Percentiles rank a stretch among this genome's conserved stretches.
phyloP scores from a whole-genome alignment of 495 filamentous ascomycete species.

The Physcia stellaris region DNA sequence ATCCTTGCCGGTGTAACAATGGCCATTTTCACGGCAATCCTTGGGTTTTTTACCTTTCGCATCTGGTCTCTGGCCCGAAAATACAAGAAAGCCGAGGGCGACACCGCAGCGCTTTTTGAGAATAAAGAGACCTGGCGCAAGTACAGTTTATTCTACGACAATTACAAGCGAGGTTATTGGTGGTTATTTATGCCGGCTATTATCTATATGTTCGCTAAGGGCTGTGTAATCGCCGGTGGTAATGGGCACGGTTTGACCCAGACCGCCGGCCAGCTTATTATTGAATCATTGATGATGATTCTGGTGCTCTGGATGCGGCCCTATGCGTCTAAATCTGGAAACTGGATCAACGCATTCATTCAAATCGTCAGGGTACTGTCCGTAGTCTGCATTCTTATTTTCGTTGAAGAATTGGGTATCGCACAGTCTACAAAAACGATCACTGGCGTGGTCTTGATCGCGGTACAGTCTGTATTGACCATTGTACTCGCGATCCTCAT shows the following conservation, averaged over 20 bases:
- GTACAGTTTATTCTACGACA: conserved; percentile 95
- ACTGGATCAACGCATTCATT: conserved; percentile 89
- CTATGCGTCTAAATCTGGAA: conserved; percentile 70
- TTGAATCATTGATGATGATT: conserved; percentile 57
- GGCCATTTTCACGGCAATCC: conserved; percentile 58
- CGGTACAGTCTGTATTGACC: conserved; percentile 73
- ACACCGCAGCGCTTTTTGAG: conserved; percentile 61
- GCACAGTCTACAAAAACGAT: conserved; percentile 91
- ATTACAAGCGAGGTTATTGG: conserved; percentile 86
- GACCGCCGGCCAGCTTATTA: conserved; percentile 60
- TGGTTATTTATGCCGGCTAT: conserved; percentile 91
- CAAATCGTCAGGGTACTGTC: conserved; percentile 90
- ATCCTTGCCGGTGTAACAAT: conserved; percentile 72
- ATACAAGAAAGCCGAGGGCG: conserved; percentile 63
- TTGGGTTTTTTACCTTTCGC: conserved; percentile 66
- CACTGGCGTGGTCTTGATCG: conserved; percentile 79
- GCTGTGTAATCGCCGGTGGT: conserved; percentile 71
- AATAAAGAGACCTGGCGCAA: conserved; percentile 86
- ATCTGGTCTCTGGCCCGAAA: conserved; percentile 66
- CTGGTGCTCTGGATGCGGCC: conserved; percentile 76
- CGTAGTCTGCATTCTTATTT: conserved; percentile 77
- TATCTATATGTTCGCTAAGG: conserved; percentile 85
- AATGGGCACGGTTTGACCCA: conserved; percentile 80
- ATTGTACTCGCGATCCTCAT: conserved; percentile 79
- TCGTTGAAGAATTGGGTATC: conserved; percentile 86